phyloP scores from a whole-genome alignment of 2,329 filamentous ascomycete species.

The Colletotrichum costaricense region DNA sequence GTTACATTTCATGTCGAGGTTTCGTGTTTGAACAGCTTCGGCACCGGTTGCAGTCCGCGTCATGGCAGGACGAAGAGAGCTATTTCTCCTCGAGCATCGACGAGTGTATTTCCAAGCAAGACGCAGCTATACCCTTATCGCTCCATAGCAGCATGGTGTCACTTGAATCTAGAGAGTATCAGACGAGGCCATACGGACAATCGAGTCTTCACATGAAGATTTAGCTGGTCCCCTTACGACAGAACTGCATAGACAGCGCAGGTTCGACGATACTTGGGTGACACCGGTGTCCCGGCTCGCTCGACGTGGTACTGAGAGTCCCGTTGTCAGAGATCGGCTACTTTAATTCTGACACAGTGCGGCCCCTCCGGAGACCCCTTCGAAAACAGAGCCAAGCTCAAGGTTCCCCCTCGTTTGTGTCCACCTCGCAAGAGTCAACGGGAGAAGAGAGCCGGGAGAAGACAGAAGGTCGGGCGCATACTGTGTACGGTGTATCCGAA shows the following conservation, averaged over 20 bases:
- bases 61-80: neutral
- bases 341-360: conserved; percentile 24
- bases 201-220: neutral
- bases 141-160: neutral
- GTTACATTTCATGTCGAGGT: neutral
- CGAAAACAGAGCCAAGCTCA: neutral
- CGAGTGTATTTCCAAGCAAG: no score
- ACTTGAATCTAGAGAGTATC: neutral
- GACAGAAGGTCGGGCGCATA: neutral
- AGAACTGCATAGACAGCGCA: neutral
- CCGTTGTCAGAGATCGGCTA: conserved; percentile 23
- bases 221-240: neutral
- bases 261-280: neutral
- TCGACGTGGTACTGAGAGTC: conserved; percentile 1
- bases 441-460: neutral
- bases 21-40: conserved; percentile 6
- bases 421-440: neutral
- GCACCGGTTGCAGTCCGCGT: neutral
- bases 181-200: neutral
- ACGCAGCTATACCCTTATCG: neutral
- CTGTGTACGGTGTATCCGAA: neutral
- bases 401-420: neutral
- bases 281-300: conserved; percentile 19
- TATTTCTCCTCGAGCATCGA: neutral
- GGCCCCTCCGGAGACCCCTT: neutral